Evolutionary conservation across 495 filamentous ascomycete genomes (phyloP).

Genomic region (Wilcoxina mikolae): DNA sequence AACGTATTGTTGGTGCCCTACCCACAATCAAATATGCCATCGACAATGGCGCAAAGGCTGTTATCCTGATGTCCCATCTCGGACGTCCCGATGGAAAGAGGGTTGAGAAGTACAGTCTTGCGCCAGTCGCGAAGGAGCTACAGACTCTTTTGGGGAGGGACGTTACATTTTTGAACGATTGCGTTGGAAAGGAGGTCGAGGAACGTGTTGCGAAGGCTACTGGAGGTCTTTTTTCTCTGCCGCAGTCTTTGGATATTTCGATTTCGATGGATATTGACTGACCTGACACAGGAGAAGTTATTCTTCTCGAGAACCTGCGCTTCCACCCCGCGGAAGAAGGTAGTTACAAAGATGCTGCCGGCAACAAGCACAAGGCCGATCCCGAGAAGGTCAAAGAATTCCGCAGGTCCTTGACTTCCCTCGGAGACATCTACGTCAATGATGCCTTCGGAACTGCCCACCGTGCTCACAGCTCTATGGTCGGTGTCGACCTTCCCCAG

Average conservation of each 20-base stretch:
- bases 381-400: constrained; percentile 84
- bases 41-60: constrained; percentile 84
- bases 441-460: constrained; percentile 98
- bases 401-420: constrained; percentile 81
- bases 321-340: constrained; percentile 98
- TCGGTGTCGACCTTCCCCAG: constrained; percentile 85
- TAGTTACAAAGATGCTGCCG: constrained; percentile 74
- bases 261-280: constrained; percentile 6
- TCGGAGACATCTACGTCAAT: constrained; percentile 96
- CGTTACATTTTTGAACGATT: constrained; percentile 82
- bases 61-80: constrained; percentile 97
- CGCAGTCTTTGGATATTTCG: too few species aligned
- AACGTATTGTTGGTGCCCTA: constrained; percentile 92
- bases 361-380: constrained; percentile 96
- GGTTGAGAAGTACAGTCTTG: constrained; percentile 84
- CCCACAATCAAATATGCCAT: constrained; percentile 97
- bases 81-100: constrained; percentile 83
- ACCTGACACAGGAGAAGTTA: constrained; percentile 43
- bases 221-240: constrained; percentile 33
- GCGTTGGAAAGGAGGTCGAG: constrained; percentile 78
- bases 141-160: constrained; percentile 68
- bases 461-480: constrained; percentile 97
- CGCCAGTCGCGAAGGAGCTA: constrained; percentile 81
- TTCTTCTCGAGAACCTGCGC: constrained; percentile 91
- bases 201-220: constrained; percentile 70